Evolutionary conservation across 257 asterid genomes (phyloP), one percentile per base, ranked within the genome.

Genomic region (Gynochthodes officinalis): DNA sequence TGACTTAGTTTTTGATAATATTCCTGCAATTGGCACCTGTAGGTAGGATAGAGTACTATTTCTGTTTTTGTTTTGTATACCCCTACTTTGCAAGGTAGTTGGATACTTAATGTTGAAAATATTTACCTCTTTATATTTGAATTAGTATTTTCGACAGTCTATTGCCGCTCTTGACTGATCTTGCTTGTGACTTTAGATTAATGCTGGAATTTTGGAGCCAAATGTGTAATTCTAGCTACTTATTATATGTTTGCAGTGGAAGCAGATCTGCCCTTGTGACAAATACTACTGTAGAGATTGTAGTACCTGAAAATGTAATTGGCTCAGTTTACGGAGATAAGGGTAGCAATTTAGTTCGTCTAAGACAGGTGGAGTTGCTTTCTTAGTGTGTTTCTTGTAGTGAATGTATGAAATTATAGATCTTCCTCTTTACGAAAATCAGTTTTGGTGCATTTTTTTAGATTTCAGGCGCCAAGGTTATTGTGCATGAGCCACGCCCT

Each of bases 381-480:
- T 42, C 28, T 40, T 4, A 14, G 40, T 25, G 4, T 52, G 25
- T 9, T 59, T 48, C 11, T 52, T 60, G 46, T 35, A 23, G 35
- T 35, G 7, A 28, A 19, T 35, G 19, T 4, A 61, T 9, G 10
- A 15, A 69, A 35, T 11, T 21, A 16, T 39, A 52, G 63, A 35
- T n/a, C 3, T 69, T 53, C 15, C 50, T 19, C 12, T 19, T 19
- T 19, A 27, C 25, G 5, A 53, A 52, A 42, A 25, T 23, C 64
- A 33, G n/a, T n/a, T 1, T 23, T 58, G 25, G 68, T 28, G 59
- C 60, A 16, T 57, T 44, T 57, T 28, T 11, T 19, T 19, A 91
- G 97, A 89, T 91, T 71, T 91, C 96, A 35, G 88, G 97, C 70
- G 97, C 97, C 50, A 85, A 81, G 78, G 96, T 89, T 19, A 23